Evolutionary conservation across 2,329 filamentous ascomycete species (phyloP).

Genomic region (Pezicula neosporulosa): DNA sequence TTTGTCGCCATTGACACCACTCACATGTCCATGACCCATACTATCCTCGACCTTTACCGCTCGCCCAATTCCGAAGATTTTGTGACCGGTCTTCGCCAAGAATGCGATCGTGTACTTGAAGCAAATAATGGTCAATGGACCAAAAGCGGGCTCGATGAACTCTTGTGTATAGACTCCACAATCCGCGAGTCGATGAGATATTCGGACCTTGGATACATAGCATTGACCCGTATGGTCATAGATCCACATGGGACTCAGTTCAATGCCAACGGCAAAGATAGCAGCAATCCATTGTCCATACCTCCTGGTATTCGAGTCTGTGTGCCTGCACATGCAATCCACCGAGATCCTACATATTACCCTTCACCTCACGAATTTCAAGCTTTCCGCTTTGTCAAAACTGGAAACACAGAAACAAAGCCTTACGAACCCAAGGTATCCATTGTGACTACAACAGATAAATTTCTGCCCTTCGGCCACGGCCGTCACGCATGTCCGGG

Average conservation of each 20-base stretch:
- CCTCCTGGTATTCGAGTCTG: constrained; percentile 11
- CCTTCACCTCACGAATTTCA: not conserved
- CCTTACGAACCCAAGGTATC: not conserved
- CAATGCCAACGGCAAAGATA: constrained; percentile 10
- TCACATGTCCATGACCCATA: constrained; percentile 18
- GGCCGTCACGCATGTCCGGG: constrained; percentile 11
- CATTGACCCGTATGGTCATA: constrained; percentile 17
- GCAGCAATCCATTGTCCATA: not conserved
- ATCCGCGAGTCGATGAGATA: constrained; percentile 29
- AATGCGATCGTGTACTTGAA: constrained; percentile 14
- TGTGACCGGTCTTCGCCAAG: constrained; percentile 20
- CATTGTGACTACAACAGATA: constrained; percentile 2
- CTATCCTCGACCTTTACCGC: constrained; percentile 25
- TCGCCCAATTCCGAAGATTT: constrained; percentile 12
- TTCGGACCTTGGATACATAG: constrained; percentile 11
- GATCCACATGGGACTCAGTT: constrained; percentile 9
- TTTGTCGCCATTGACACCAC: constrained; percentile 27
- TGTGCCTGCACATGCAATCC: constrained; percentile 9
- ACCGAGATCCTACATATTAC: not conserved
- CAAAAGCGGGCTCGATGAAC: constrained; percentile 26
- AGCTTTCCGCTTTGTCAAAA: constrained; percentile 11
- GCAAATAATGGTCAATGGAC: constrained; percentile 24
- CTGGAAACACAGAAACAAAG: not conserved
- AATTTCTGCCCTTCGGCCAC: constrained; percentile 9
- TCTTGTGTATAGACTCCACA: constrained; percentile 26